Evolutionary conservation across 2,329 filamentous ascomycete species (phyloP).

Genomic region (Podosphaera xanthii): DNA sequence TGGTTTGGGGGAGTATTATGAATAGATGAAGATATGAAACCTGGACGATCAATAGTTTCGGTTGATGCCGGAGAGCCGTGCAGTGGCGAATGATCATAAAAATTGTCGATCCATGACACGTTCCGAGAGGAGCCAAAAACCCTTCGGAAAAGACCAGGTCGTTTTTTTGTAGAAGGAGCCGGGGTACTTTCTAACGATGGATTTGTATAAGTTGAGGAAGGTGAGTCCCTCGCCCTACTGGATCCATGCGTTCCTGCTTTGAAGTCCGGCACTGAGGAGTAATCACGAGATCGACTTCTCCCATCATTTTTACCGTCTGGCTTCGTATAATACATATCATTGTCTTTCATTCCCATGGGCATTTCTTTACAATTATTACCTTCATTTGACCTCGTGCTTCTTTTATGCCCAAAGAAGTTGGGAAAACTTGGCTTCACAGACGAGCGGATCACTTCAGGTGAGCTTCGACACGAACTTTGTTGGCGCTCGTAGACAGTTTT

Average conservation of each 20-base stretch:
- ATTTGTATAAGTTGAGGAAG: constrained; percentile 16
- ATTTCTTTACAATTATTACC: neutral
- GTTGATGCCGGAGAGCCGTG: constrained; percentile 17
- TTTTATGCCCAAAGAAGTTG: neutral
- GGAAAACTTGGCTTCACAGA: neutral
- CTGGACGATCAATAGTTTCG: constrained; percentile 20
- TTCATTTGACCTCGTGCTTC: neutral
- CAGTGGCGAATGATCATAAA: constrained; percentile 13
- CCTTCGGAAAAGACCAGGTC: constrained; percentile 75
- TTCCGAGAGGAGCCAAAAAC: constrained; percentile 55
- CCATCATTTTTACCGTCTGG: neutral
- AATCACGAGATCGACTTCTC: neutral
- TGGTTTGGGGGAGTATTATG: constrained; percentile 15
- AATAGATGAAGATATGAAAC: constrained; percentile 21
- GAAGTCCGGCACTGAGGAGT: neutral
- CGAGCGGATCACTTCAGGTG: neutral
- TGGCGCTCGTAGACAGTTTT: neutral
- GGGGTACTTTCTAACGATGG: constrained; percentile 5
- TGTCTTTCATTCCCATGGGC: neutral
- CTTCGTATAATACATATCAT: neutral
- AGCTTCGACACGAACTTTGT: neutral
- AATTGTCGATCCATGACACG: constrained; percentile 15
- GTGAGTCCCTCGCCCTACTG: constrained; percentile 12
- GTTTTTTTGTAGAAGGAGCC: constrained; percentile 29
- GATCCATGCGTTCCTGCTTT: neutral